Conservation (phyloP, 257 asterid genomes). For the Ballota nigra region DNA sequence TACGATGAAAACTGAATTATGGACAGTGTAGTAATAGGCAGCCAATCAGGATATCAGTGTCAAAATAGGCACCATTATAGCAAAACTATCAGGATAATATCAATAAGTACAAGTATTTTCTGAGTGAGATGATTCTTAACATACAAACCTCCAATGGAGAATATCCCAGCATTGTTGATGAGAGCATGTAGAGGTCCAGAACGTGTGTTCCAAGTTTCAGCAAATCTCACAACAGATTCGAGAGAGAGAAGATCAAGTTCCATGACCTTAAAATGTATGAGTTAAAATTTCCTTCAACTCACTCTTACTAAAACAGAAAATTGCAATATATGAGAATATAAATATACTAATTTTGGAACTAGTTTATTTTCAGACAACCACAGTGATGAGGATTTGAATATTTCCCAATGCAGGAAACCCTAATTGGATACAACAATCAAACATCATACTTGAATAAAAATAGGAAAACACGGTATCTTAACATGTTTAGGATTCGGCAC, state of each 20-base stretch:
- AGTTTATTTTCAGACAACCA: not conserved
- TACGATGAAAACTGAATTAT: not conserved
- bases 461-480: not conserved
- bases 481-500: not conserved
- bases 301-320: not conserved
- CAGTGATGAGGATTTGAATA: not conserved
- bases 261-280: conserved; percentile 61
- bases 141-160: conserved; percentile 72
- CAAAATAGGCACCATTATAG: conserved; percentile 10
- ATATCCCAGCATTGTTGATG: conserved; percentile 93
- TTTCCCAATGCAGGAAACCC: not conserved
- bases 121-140: not conserved
- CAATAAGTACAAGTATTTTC: conserved; percentile 1
- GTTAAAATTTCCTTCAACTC: not conserved
- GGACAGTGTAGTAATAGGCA: not conserved
- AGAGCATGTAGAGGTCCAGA: conserved; percentile 70
- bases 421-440: conserved; percentile 10
- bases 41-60: not conserved
- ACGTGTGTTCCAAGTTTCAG: conserved; percentile 85
- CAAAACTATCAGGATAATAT: not conserved
- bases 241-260: conserved; percentile 89
- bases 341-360: not conserved
- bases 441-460: not conserved
- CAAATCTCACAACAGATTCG: conserved; percentile 83
- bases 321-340: not conserved